phyloP scores from a whole-genome alignment of 805 yeast species.

The Starmerella asiatica region DNA sequence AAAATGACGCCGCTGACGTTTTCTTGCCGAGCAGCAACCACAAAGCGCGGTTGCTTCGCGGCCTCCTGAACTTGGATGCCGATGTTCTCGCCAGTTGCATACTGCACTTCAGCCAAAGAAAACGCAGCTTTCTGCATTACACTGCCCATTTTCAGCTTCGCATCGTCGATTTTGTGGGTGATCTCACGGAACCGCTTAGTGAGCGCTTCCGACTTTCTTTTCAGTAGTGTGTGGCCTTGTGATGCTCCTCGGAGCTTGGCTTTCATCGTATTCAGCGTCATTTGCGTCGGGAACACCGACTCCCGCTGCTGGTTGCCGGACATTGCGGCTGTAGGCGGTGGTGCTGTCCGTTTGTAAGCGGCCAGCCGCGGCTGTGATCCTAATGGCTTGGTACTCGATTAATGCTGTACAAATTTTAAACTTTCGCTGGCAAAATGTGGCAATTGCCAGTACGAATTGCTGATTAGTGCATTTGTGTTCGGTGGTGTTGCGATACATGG shows the following conservation, averaged over 20 bases:
- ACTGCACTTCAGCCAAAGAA: conserved; percentile 90
- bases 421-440: too few relatives aligned
- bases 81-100: conserved; percentile 94
- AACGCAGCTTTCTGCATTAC: conserved; percentile 98
- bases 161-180: conserved; percentile 83
- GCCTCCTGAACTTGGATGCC: conserved; percentile 93
- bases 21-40: conserved; percentile 82
- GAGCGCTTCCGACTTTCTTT: conserved; percentile 92
- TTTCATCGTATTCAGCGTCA: conserved; percentile 93
- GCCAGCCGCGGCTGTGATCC: too few relatives aligned
- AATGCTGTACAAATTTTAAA: too few relatives aligned
- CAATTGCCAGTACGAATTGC: too few relatives aligned
- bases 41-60: conserved; percentile 75
- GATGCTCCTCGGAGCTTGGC: conserved; percentile 92
- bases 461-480: too few relatives aligned
- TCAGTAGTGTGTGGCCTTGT: conserved; percentile 84
- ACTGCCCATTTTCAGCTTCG: conserved; percentile 93
- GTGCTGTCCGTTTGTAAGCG: too few relatives aligned
- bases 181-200: conserved; percentile 94
- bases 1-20: conserved; percentile 91
- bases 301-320: conserved; percentile 69
- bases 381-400: too few relatives aligned
- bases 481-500: too few relatives aligned
- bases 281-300: conserved; percentile 93
- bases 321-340: too few relatives aligned